Percentiles rank a stretch among this genome's conserved stretches.
Evolutionary conservation across 116 monocot genomes (phyloP).

Genomic region (Posidonia oceanica): DNA sequence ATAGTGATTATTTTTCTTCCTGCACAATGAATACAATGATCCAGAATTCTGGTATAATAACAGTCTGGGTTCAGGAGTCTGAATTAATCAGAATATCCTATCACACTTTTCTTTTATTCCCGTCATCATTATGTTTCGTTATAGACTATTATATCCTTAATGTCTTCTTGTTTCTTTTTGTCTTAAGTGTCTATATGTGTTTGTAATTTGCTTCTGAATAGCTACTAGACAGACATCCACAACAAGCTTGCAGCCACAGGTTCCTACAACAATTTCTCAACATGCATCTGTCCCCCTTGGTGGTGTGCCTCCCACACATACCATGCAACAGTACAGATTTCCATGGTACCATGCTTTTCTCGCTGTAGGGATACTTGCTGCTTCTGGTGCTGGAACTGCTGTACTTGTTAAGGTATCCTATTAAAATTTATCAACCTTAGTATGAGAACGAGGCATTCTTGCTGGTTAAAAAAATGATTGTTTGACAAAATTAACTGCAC

Average conservation of each 20-base stretch:
- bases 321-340: constrained; percentile 21
- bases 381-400: constrained; percentile 78
- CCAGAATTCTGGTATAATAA: no score
- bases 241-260: constrained; percentile 25
- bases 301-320: constrained; percentile 19
- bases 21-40: no score
- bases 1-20: neutral
- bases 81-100: neutral
- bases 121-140: neutral
- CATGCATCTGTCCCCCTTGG: constrained; percentile 21
- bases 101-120: neutral
- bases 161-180: neutral
- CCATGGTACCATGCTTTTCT: constrained; percentile 65
- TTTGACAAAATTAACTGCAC: no score
- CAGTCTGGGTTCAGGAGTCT: neutral
- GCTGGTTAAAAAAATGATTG: neutral
- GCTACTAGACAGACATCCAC: constrained; percentile 22
- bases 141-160: neutral
- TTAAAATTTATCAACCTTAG: neutral
- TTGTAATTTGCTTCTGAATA: constrained; percentile 6
- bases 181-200: constrained; percentile 1
- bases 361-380: constrained; percentile 59
- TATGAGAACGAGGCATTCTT: neutral
- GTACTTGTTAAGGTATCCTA: constrained; percentile 61
- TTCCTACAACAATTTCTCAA: constrained; percentile 19